Percentiles rank a stretch among this genome's conserved stretches.
These are phyloP conservation scores for Cryptosporidium parvum DNA, from an alignment of 169 alveolate genomes.

Conservation along the genomic window DNA sequence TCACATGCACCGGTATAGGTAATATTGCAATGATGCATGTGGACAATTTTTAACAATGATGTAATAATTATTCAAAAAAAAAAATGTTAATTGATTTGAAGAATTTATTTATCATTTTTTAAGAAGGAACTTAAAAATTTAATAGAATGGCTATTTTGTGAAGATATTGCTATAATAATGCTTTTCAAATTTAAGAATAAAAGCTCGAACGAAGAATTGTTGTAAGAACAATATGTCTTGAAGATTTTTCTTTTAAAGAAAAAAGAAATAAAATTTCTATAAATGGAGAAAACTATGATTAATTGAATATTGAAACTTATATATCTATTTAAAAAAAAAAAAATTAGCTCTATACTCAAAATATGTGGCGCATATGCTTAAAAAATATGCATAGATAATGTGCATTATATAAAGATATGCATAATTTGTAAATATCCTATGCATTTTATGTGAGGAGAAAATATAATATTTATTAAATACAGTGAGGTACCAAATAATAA, in stretches of 20 bases:
- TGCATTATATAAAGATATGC: conserved; percentile 25
- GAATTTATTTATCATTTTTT: too few species aligned
- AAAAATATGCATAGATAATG: neutral
- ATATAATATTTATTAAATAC: conserved; percentile 1
- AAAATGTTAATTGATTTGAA: neutral
- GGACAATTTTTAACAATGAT: conserved; percentile 4
- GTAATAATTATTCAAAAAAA: neutral
- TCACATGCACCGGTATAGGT: conserved; percentile 73
- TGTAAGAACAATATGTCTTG: too few species aligned
- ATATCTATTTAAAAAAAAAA: too few species aligned
- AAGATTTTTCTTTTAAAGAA: too few species aligned
- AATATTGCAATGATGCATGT: conserved; percentile 73
- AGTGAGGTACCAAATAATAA: neutral
- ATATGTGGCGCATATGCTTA: neutral
- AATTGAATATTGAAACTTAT: neutral
- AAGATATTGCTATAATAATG: too few species aligned
- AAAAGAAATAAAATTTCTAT: too few species aligned
- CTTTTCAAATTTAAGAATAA: neutral
- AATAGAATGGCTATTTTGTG: too few species aligned
- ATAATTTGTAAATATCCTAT: conserved; percentile 14
- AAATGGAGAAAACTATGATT: neutral
- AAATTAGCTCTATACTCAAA: too few species aligned
- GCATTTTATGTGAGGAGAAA: conserved; percentile 10
- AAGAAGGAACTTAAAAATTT: too few species aligned
- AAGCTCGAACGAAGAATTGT: too few species aligned